A percentile compares a stretch with the other conserved stretches of the same genome.
These are phyloP conservation scores for Trifolium fragiferum DNA, from an alignment of 306 rosid genomes.

Conservation along the genomic window DNA sequence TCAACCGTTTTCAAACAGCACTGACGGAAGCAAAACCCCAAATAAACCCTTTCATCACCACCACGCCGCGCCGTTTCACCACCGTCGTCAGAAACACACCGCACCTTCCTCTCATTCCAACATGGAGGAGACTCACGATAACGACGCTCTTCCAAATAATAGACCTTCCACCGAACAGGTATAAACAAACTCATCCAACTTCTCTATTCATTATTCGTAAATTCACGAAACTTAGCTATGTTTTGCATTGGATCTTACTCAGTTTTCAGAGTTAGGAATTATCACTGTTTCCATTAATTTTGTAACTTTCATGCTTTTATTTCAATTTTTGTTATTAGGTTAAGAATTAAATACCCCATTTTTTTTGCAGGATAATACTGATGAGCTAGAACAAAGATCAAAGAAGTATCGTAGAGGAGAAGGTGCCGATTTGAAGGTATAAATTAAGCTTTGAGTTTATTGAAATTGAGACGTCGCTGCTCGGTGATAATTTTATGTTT, in stretches of 20 bases:
- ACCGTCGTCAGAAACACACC: not conserved
- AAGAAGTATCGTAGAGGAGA: slow-evolving; percentile 88
- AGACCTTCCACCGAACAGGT: slow-evolving; percentile 46
- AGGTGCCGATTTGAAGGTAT: slow-evolving; percentile 72
- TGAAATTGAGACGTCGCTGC: not conserved
- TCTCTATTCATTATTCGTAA: not conserved
- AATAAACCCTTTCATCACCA: not conserved
- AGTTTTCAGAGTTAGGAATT: not conserved
- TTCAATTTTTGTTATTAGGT: not conserved
- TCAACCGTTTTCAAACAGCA: not conserved
- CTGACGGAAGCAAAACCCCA: not conserved
- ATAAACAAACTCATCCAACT: not conserved
- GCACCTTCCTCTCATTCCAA: not conserved
- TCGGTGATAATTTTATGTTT: not conserved
- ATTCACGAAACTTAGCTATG: not conserved
- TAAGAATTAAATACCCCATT: no score
- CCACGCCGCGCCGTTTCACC: not conserved
- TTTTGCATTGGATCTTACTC: slow-evolving; percentile 17
- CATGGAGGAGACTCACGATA: slow-evolving; percentile 38
- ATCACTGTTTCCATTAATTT: not conserved
- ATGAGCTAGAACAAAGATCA: slow-evolving; percentile 61
- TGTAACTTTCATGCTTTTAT: not conserved
- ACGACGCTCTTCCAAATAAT: slow-evolving; percentile 28
- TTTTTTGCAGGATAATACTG: slow-evolving; percentile 55
- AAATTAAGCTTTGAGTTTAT: not conserved